A percentile compares a stretch with the other conserved stretches of the same genome.
Evolutionary conservation across 2,329 filamentous ascomycete species (phyloP).

Genomic region (Cytospora schulzeri): DNA sequence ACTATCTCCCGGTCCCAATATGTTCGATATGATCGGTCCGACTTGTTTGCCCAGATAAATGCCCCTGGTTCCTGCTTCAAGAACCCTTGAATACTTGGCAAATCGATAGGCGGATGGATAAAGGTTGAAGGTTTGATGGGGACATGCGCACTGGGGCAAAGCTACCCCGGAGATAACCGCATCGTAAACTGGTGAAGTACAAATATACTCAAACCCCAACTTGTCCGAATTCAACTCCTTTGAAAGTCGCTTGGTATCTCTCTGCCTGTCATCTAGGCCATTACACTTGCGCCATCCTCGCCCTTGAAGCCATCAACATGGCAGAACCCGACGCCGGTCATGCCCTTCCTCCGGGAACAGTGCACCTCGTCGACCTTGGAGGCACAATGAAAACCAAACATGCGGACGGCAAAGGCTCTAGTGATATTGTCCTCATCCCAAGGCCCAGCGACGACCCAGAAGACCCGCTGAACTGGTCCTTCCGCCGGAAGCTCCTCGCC

Average conservation of each 20-base stretch:
- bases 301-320: background rate
- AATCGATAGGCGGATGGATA: background rate
- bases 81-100: background rate
- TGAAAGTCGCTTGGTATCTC: background rate
- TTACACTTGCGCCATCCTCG: background rate
- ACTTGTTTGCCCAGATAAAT: background rate
- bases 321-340: background rate
- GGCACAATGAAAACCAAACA: conserved; percentile 29
- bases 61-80: background rate
- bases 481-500: conserved; percentile 37
- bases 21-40: background rate
- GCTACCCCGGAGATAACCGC: background rate
- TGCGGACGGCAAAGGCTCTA: conserved; percentile 36
- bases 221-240: background rate
- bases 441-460: conserved; percentile 40
- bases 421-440: conserved; percentile 46
- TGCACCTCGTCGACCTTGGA: conserved; percentile 45
- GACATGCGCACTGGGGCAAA: background rate
- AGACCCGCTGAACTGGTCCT: conserved; percentile 43
- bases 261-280: background rate
- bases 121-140: background rate
- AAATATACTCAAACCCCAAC: background rate
- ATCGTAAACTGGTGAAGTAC: background rate
- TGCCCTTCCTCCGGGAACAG: conserved; percentile 38
- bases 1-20: background rate